These are phyloP conservation scores for Trichopus zeylanicus DNA, from an alignment of 116 monocot genomes.

Conservation along the genomic window DNA sequence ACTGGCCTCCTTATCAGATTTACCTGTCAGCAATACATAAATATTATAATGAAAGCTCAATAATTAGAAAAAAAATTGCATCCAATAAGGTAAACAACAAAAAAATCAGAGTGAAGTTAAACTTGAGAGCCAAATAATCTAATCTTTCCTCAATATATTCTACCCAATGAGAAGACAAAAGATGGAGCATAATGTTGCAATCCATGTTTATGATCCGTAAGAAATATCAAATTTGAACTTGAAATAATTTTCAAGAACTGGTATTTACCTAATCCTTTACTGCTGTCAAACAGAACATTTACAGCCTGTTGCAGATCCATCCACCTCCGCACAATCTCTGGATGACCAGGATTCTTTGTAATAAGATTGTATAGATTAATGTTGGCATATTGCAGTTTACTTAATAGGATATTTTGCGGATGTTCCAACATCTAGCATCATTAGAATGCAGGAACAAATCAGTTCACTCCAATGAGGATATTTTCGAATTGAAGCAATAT, in stretches of 20 bases:
- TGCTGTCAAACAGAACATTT: conserved; percentile 60
- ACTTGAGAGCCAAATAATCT: no score
- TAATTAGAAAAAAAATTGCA: no score
- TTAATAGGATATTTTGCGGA: conserved; percentile 68
- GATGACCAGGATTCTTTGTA: conserved; percentile 11
- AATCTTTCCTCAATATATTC: no score
- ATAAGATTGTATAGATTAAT: conserved; percentile 19
- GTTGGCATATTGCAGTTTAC: conserved; percentile 52
- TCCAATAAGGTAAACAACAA: neutral
- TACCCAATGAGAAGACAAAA: no score
- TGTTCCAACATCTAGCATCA: conserved; percentile 57
- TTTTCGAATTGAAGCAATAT: no score
- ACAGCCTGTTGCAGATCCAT: conserved; percentile 62
- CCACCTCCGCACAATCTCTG: conserved; percentile 38
- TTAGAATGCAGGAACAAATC: neutral
- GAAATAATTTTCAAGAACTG: neutral
- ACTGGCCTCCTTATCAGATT: conserved; percentile 34
- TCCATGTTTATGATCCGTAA: neutral
- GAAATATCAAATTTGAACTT: conserved; percentile 1
- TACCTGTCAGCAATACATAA: conserved; percentile 29
- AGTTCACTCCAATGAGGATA: no score
- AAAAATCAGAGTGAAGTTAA: conserved; percentile 2
- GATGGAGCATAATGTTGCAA: no score
- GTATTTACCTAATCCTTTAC: conserved; percentile 51
- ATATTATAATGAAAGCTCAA: neutral